These are phyloP conservation scores for Claviceps sp. DNA, from an alignment of 2,329 filamentous ascomycete species.

Conservation along the genomic window DNA sequence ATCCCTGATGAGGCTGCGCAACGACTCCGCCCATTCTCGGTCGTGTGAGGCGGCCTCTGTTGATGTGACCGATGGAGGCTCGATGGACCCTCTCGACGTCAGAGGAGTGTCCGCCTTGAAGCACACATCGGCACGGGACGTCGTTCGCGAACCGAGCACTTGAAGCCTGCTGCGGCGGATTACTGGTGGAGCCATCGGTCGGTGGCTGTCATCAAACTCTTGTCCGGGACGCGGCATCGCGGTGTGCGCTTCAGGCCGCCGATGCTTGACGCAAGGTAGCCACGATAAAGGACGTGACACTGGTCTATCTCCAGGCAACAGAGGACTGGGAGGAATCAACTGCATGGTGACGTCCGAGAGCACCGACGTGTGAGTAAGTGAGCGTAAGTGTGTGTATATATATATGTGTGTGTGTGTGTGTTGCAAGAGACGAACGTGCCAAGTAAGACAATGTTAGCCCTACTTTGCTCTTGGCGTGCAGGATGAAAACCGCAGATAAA, in stretches of 20 bases:
- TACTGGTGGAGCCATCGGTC: conserved; percentile 4
- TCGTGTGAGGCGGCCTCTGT: neutral
- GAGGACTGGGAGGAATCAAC: too few species aligned
- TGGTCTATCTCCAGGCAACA: neutral
- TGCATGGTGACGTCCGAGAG: too few species aligned
- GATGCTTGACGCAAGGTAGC: conserved; percentile 11
- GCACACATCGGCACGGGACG: neutral
- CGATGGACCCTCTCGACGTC: neutral
- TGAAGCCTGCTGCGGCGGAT: neutral
- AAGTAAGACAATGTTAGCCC: too few species aligned
- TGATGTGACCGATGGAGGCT: neutral
- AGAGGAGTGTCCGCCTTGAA: neutral
- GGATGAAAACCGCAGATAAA: too few species aligned
- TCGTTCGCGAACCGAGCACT: neutral
- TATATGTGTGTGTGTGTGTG: neutral
- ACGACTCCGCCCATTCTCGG: conserved; percentile 20
- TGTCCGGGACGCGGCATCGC: conserved; percentile 18
- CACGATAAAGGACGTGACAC: conserved; percentile 8
- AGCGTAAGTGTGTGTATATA: neutral
- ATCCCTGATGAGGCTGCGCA: conserved; percentile 33
- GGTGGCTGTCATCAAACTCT: conserved; percentile 22
- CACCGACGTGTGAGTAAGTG: neutral
- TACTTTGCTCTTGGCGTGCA: too few species aligned
- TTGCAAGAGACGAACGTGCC: too few species aligned
- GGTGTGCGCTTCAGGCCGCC: conserved; percentile 8